Base-by-base conservation (phyloP, 106 monocot genomes). In the Dendrobium officinale region DNA sequence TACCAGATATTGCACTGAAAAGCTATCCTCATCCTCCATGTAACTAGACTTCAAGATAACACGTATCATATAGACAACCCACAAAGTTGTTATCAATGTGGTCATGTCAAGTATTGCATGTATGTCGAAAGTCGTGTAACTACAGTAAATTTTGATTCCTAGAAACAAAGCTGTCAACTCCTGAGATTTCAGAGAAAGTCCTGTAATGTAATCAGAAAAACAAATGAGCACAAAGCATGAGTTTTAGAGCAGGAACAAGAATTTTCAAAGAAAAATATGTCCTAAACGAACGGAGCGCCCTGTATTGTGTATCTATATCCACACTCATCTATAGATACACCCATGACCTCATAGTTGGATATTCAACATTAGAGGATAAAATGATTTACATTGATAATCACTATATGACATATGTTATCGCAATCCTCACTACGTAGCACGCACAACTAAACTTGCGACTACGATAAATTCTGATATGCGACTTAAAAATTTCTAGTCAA, bases 131-230 rank as follows among this genome's bases (percentile, higher is more conserved):
- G 1, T 18, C 54, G 20, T 49, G 20, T 54, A 54, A 15, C 27
- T 54, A 54, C 9, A 77, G 33, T 77, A 54, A 51, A 77, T 43
- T 77, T 43, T 77, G 31, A 77, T 6, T 54, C 10, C 47, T 16
- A 77, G 44, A 74, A 74, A 77, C 45, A 77, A 13, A 8, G 77
- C 77, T 2, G 51, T 77, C 49, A 77, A 77, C 54, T 77, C 54
- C 77, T 77, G 77, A 29, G 77, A 77, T 31, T 77, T 77, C 26
- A 77, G 27, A 54, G 77, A 77, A 54, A 77, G 77, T 15, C 77
- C 77, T 77, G 26, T 26, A 77, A 54, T 54, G 11, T 27, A 29
- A 40, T 49, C 19, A 54, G 77, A 9, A 75, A 44, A 42, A 20
- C 51, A 51, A 18, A 74, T 74, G 74, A 74, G 74, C 74, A 74